Percentiles rank a stretch among this genome's conserved stretches.
These are phyloP conservation scores for Colletotrichum sojae DNA, from an alignment of 2,329 filamentous ascomycete species.

Conservation along the genomic window DNA sequence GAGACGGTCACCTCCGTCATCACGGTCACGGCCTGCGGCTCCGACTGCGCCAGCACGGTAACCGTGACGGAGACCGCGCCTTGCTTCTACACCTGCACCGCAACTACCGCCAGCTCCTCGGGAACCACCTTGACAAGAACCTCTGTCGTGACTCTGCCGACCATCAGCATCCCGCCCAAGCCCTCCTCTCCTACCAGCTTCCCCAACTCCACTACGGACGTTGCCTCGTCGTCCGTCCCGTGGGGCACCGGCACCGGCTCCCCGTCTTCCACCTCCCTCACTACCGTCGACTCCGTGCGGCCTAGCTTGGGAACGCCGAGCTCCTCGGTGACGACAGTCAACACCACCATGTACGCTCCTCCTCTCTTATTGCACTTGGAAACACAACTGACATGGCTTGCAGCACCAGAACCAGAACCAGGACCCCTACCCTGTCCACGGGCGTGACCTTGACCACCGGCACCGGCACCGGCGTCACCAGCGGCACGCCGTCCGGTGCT, in stretches of 20 bases:
- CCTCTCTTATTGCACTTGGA: neutral
- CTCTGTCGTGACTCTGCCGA: constrained; percentile 14
- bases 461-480: constrained; percentile 23
- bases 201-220: constrained; percentile 18
- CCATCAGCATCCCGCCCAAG: constrained; percentile 5
- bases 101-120: neutral
- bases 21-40: constrained; percentile 33
- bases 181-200: constrained; percentile 1
- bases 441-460: constrained; percentile 8
- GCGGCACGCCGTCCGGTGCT: neutral
- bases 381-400: neutral
- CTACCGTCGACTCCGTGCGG: constrained; percentile 18
- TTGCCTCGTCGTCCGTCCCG: neutral
- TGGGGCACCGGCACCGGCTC: constrained; percentile 15
- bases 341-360: constrained; percentile 22
- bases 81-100: constrained; percentile 42
- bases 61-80: constrained; percentile 50
- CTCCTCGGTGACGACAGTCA: constrained; percentile 10
- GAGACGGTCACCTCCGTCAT: constrained; percentile 32
- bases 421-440: neutral
- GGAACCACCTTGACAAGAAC: neutral
- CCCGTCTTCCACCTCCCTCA: neutral
- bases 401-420: neutral
- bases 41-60: constrained; percentile 40
- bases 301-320: constrained; percentile 27